Percentiles rank a stretch among this genome's conserved stretches.
These are phyloP conservation scores for Coemansia sp. DNA, from an alignment of 192 early-diverging fungal genomes.

Conservation along the genomic window DNA sequence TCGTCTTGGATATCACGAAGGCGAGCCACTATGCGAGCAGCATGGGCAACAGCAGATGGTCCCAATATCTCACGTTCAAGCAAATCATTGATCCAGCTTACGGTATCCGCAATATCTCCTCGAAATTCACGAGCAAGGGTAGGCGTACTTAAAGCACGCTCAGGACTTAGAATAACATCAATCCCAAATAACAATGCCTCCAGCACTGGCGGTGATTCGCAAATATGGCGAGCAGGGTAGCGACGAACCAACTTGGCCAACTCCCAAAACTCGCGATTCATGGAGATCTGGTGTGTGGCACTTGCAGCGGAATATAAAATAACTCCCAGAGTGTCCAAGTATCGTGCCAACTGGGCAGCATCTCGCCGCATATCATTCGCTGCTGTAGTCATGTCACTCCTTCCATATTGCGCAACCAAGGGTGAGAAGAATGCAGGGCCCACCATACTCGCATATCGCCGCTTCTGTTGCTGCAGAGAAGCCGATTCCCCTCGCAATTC, in stretches of 20 bases:
- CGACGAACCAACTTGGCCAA: conserved; percentile 29
- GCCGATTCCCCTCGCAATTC: neutral
- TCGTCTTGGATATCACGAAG: conserved; percentile 41
- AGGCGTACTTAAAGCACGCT: conserved; percentile 28
- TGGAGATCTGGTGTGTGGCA: conserved; percentile 35
- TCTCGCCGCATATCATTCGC: conserved; percentile 32
- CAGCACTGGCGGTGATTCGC: conserved; percentile 36
- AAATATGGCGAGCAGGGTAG: neutral
- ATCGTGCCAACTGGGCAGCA: conserved; percentile 26
- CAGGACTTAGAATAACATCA: conserved; percentile 37
- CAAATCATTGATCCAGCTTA: conserved; percentile 30
- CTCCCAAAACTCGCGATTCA: conserved; percentile 51
- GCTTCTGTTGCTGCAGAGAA: neutral
- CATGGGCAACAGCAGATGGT: conserved; percentile 22
- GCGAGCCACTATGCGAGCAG: conserved; percentile 22
- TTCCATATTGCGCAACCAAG: conserved; percentile 42
- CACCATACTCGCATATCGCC: conserved; percentile 20
- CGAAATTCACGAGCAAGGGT: conserved; percentile 48
- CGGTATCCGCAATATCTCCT: conserved; percentile 25
- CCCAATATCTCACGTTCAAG: conserved; percentile 13
- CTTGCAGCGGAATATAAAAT: conserved; percentile 34
- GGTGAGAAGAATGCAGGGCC: conserved; percentile 50
- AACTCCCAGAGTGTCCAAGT: conserved; percentile 41
- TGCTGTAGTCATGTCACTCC: conserved; percentile 30
- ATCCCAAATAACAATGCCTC: conserved; percentile 49